A percentile compares a stretch with the other conserved stretches of the same genome.
Conservation (phyloP, 2,329 filamentous ascomycete genomes). For the Colletotrichum sp. region DNA sequence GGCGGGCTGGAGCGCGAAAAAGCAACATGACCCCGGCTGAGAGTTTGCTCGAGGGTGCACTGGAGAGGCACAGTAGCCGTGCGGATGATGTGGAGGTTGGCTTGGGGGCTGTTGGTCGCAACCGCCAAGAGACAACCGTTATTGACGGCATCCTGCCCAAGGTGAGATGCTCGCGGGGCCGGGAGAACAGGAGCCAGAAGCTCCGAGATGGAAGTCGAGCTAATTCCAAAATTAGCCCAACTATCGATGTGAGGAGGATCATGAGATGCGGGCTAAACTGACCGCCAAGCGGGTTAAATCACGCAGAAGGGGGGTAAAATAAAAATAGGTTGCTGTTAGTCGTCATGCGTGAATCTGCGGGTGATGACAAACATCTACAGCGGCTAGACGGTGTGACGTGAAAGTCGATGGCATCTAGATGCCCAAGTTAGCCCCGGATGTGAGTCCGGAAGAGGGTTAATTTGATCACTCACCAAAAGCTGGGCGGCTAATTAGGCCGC, state of each 20-base stretch:
- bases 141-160: constrained; percentile 24
- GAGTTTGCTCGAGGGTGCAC: not conserved
- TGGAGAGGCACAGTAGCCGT: not conserved
- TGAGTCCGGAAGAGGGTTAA: constrained; percentile 12
- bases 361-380: constrained; percentile 22
- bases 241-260: not conserved
- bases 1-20: not conserved
- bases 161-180: not conserved
- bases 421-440: constrained; percentile 31
- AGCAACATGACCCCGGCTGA: not conserved
- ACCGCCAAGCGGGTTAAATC: constrained; percentile 4
- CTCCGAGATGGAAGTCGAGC: not conserved
- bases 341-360: constrained; percentile 7
- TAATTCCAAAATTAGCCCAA: constrained; percentile 19
- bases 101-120: not conserved
- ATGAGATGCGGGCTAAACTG: not conserved
- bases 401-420: not conserved
- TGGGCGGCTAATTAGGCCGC: constrained; percentile 21
- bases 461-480: constrained; percentile 10
- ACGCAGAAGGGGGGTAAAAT: constrained; percentile 34
- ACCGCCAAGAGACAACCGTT: not conserved
- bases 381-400: constrained; percentile 7
- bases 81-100: not conserved
- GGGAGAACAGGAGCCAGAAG: not conserved
- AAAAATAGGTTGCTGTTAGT: constrained; percentile 34